phyloP scores from a whole-genome alignment of 176 grass and related monocot genomes.

The Carex cristatella region DNA sequence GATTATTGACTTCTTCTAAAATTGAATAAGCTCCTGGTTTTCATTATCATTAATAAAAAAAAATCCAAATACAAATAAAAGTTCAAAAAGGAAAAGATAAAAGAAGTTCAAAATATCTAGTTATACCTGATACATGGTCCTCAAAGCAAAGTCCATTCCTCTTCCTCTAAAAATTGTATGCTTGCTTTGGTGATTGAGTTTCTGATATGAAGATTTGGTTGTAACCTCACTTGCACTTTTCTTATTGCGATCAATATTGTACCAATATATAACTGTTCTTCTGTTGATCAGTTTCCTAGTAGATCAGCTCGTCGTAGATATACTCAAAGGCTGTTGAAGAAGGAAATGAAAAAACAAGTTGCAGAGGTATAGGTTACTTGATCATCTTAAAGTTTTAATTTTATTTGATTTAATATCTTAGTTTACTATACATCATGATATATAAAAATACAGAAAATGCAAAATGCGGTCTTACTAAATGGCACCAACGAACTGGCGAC shows the following conservation, averaged over 20 bases:
- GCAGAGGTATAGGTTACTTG: constrained; percentile 44
- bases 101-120: not conserved
- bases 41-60: not conserved
- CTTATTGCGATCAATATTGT: not conserved
- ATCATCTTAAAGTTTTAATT: not conserved
- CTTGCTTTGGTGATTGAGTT: not conserved
- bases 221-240: not conserved
- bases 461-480: constrained; percentile 30
- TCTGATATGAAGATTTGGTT: not conserved
- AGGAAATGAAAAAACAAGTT: constrained; percentile 24
- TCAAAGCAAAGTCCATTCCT: not conserved
- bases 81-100: not conserved
- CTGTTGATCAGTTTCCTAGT: constrained; percentile 38
- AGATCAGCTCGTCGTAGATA: constrained; percentile 66
- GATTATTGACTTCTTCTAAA: not conserved
- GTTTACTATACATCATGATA: not conserved
- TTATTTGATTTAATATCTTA: constrained; percentile 20
- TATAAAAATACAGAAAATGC: constrained; percentile 34
- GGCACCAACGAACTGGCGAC: constrained; percentile 20
- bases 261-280: not conserved
- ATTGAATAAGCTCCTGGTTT: not conserved
- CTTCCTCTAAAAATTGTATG: not conserved
- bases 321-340: constrained; percentile 34
- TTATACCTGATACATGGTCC: not conserved
- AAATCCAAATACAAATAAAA: not conserved